Percentiles rank a stretch among this genome's conserved stretches.
Conservation (phyloP, 495 filamentous ascomycete genomes). For the Neurospora sp. region DNA sequence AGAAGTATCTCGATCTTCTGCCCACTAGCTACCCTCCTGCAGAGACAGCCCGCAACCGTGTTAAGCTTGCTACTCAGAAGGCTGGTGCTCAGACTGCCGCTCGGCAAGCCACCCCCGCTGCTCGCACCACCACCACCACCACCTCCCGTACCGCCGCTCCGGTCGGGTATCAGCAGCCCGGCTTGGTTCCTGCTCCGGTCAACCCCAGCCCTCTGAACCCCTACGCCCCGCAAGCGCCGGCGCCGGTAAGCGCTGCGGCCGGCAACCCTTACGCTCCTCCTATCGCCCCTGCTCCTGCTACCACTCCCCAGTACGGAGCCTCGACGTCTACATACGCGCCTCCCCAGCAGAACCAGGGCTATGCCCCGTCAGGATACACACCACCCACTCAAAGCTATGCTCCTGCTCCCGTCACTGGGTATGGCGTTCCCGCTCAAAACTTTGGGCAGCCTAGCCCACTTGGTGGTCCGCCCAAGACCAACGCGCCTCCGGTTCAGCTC, state of each 20-base stretch:
- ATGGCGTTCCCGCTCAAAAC: slow-evolving; percentile 20
- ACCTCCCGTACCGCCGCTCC: slow-evolving; percentile 23
- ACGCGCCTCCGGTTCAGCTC: slow-evolving; percentile 62
- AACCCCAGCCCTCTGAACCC: slow-evolving; percentile 26
- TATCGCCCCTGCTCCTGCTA: slow-evolving; percentile 29
- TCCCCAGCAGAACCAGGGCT: slow-evolving; percentile 7
- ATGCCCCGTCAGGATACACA: neutral
- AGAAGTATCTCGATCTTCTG: slow-evolving; percentile 84
- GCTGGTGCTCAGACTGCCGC: slow-evolving; percentile 26
- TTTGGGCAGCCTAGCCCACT: slow-evolving; percentile 9
- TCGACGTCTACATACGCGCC: slow-evolving; percentile 29
- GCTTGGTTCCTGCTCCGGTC: slow-evolving; percentile 20
- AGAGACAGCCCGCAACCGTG: slow-evolving; percentile 74
- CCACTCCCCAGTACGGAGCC: slow-evolving; percentile 19
- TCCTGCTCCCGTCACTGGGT: slow-evolving; percentile 21
- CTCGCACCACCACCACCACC: slow-evolving; percentile 7
- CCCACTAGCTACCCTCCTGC: slow-evolving; percentile 80
- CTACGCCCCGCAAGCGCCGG: slow-evolving; percentile 23
- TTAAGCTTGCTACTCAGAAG: slow-evolving; percentile 77
- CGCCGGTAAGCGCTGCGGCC: slow-evolving; percentile 28
- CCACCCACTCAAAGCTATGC: slow-evolving; percentile 11
- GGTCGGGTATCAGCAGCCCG: slow-evolving; percentile 29
- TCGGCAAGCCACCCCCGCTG: slow-evolving; percentile 18
- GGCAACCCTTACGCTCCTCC: slow-evolving; percentile 56
- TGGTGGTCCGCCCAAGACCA: slow-evolving; percentile 28